These are phyloP conservation scores for Hsuehochloa calcarea DNA, from an alignment of 176 grass and related monocot species.

Conservation along the genomic window DNA sequence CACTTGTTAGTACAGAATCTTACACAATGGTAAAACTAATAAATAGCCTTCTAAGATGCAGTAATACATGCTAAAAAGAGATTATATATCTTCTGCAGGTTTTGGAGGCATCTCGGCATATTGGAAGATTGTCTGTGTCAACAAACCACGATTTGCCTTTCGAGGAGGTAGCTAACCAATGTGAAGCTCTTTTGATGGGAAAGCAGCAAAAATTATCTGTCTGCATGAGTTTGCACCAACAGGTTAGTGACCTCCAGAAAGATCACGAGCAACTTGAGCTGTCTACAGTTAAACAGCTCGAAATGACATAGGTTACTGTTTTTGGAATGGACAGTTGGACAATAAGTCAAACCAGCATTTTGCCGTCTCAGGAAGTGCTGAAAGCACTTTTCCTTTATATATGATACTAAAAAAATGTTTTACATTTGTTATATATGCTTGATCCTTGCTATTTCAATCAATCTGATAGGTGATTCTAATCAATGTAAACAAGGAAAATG, in stretches of 20 bases:
- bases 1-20: neutral
- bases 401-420: neutral
- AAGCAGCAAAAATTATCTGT: constrained; percentile 76
- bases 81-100: constrained; percentile 48
- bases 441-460: neutral
- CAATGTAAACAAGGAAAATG: neutral
- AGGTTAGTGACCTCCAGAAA: constrained; percentile 34
- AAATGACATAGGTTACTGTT: neutral
- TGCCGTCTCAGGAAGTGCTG: neutral
- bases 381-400: neutral
- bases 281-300: constrained; percentile 14
- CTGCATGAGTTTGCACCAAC: constrained; percentile 47
- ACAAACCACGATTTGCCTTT: constrained; percentile 69
- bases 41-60: neutral
- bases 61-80: constrained; percentile 13
- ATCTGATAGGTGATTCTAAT: neutral
- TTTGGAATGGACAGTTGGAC: neutral
- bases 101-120: constrained; percentile 50
- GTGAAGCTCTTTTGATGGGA: constrained; percentile 62
- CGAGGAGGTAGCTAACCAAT: constrained; percentile 63
- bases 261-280: constrained; percentile 1
- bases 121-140: constrained; percentile 70
- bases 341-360: constrained; percentile 12
- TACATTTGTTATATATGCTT: neutral
- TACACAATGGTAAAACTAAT: neutral